Percentiles rank a stretch among this genome's conserved stretches.
These are phyloP conservation scores for Pyropia haitanensis DNA, from an alignment of 23 red algal species.

Conservation along the genomic window DNA sequence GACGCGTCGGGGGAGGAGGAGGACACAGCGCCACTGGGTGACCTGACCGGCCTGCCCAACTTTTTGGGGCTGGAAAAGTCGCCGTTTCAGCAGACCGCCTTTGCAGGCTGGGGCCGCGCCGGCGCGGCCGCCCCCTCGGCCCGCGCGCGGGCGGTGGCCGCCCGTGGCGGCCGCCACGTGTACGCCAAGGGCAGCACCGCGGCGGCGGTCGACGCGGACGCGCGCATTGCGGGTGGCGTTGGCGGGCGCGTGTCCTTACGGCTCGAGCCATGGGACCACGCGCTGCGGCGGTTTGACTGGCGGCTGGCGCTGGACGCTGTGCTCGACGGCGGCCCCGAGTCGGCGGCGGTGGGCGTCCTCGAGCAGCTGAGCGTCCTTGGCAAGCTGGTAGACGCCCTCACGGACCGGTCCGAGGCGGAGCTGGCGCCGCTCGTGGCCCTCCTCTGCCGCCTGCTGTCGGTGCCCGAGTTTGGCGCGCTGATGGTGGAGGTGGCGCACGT, in stretches of 20 bases:
- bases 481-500: conserved; percentile 59
- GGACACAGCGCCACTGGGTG: neutral
- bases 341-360: conserved; percentile 49
- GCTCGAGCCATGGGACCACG: conserved; percentile 30
- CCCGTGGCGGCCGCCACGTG: conserved; percentile 34
- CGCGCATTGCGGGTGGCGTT: conserved; percentile 13
- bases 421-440: conserved; percentile 45
- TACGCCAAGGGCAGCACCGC: conserved; percentile 26
- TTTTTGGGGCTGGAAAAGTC: conserved; percentile 4
- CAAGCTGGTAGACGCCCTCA: conserved; percentile 39
- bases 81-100: conserved; percentile 15
- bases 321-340: conserved; percentile 27
- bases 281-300: conserved; percentile 48
- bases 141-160: neutral
- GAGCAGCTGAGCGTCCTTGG: conserved; percentile 64
- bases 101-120: conserved; percentile 47
- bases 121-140: conserved; percentile 18
- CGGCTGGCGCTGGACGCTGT: conserved; percentile 40
- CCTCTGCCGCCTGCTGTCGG: conserved; percentile 33
- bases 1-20: too few species aligned
- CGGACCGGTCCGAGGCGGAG: conserved; percentile 3
- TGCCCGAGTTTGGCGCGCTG: conserved; percentile 23
- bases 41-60: neutral
- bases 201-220: conserved; percentile 12
- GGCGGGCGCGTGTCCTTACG: neutral